These are phyloP conservation scores for Tulasnella sp. DNA, from an alignment of 768 basidiomycete species.

Conservation along the genomic window DNA sequence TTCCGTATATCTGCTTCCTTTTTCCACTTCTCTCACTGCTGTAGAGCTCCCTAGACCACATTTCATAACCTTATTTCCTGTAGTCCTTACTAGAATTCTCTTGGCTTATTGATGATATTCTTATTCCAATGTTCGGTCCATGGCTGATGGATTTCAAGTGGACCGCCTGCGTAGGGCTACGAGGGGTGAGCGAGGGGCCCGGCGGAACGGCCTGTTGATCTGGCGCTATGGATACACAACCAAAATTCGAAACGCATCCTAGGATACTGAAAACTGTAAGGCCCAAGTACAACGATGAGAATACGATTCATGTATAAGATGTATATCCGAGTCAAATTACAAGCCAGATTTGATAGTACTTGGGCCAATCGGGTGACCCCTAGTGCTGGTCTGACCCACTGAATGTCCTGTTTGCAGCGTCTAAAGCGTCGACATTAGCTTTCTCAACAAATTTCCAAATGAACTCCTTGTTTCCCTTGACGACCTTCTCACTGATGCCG, in stretches of 20 bases:
- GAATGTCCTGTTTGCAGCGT: slow-evolving; percentile 39
- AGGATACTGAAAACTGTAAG: too few relatives aligned
- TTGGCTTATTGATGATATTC: background rate
- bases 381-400: background rate
- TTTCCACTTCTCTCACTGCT: background rate
- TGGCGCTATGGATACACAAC: too few relatives aligned
- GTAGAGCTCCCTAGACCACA: background rate
- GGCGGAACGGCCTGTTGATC: too few relatives aligned
- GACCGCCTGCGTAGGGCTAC: too few relatives aligned
- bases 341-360: too few relatives aligned
- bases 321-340: too few relatives aligned
- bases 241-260: too few relatives aligned
- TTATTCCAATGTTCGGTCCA: background rate
- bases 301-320: too few relatives aligned
- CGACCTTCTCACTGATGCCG: slow-evolving; percentile 69
- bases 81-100: background rate
- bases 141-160: too few relatives aligned
- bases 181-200: too few relatives aligned
- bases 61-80: background rate
- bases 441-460: slow-evolving; percentile 80
- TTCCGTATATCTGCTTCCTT: background rate
- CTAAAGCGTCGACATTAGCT: slow-evolving; percentile 40
- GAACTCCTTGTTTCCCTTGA: slow-evolving; percentile 81
- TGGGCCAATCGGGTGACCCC: too few relatives aligned
- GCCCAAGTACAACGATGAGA: too few relatives aligned